Base-by-base conservation (phyloP, 495 filamentous ascomycete genomes). In the Aspergillus funiculosus region DNA sequence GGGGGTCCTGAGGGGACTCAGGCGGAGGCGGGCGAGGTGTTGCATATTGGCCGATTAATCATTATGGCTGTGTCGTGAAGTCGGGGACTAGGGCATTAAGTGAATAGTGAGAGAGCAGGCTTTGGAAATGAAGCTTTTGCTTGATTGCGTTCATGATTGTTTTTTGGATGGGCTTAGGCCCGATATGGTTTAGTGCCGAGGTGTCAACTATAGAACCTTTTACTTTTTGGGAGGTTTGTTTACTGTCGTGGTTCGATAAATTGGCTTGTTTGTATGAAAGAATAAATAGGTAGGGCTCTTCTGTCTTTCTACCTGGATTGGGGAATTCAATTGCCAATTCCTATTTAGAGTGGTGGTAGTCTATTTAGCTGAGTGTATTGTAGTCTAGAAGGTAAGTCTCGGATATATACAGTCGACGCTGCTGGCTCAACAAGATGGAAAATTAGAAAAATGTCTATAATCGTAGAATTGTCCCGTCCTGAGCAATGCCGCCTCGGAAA, bases 401-500 rank as follows among this genome's bases (percentile, higher is more conserved):
- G n/a, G n/a, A n/a, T n/a, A 20, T 19, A 20, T 36, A 34, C 4
- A 34, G 3, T n/a, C n/a, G n/a, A n/a, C n/a, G n/a, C n/a, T n/a
- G n/a, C n/a, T n/a, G n/a, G n/a, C n/a, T n/a, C n/a, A n/a, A n/a
- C n/a, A n/a, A n/a, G 9, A 10, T 38, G 37, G n/a, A 28, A 18
- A 17, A 1, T 3, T 8, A 5, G 22, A 39, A 27, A 19, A 10
- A 13, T 19, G 20, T 43, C 54, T 60, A 71, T 19, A 73, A 42
- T 18, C 69, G 58, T 43, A 71, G 44, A 37, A 73, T 67, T 31
- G 63, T 56, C 1, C 66, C 66, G 43, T 60, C 54, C 10, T 48
- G 46, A 30, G 62, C 63, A 58, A 74, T 67, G 0, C 67, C 69
- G 28, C 71, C 71, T 6, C 71, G 65, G 46, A 91, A 91, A 54